A percentile compares a stretch with the other conserved stretches of the same genome.
phyloP scores from a whole-genome alignment of 306 rosid genomes.

The Quillaja saponaria region DNA sequence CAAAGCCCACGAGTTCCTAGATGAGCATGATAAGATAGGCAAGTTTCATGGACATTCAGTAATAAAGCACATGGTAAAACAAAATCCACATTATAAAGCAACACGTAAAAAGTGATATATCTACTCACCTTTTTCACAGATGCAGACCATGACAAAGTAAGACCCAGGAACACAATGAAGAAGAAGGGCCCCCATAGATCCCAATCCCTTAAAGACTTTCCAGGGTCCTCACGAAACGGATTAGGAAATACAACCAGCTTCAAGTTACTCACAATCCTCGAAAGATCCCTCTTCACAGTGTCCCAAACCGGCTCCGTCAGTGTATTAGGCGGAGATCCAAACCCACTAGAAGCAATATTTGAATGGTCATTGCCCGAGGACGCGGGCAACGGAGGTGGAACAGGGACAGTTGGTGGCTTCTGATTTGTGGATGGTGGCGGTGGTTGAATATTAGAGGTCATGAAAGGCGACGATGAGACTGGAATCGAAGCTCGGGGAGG shows the following conservation, averaged over 20 bases:
- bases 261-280: conserved; percentile 85
- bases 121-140: conserved; percentile 84
- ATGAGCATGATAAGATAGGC: too few species aligned
- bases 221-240: conserved; percentile 93
- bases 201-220: conserved; percentile 96
- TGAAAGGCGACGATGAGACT: conserved; percentile 56
- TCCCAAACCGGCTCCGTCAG: conserved; percentile 97
- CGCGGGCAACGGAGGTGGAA: conserved; percentile 33
- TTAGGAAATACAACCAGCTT: conserved; percentile 97
- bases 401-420: conserved; percentile 40
- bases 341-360: conserved; percentile 41
- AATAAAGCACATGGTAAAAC: too few species aligned
- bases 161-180: conserved; percentile 94
- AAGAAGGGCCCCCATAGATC: conserved; percentile 99
- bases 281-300: conserved; percentile 91
- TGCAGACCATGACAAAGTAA: conserved; percentile 90
- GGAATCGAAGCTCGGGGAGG: conserved; percentile 93
- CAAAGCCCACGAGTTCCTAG: too few species aligned
- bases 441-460: conserved; percentile 35
- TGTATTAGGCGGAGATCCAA: conserved; percentile 79
- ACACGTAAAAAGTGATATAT: too few species aligned
- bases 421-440: conserved; percentile 30
- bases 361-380: conserved; percentile 34
- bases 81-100: too few species aligned
- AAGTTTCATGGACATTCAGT: too few species aligned